A percentile compares a stretch with the other conserved stretches of the same genome.
Evolutionary conservation across 2,329 filamentous ascomycete genomes (phyloP).

Genomic region (Colletotrichum camelliae): DNA sequence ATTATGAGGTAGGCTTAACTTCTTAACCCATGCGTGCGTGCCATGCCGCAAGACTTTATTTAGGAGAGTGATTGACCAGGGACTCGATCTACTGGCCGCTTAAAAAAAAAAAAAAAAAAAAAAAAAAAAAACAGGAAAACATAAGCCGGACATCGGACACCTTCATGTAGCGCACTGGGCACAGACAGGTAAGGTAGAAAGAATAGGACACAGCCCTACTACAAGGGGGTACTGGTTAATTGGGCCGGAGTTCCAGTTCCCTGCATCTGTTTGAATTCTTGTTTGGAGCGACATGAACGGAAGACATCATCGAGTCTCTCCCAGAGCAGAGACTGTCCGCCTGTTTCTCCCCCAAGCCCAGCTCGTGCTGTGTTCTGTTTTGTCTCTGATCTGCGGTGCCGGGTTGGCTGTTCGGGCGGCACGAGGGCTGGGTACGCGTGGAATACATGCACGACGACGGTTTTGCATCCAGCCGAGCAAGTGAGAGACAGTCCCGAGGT

Average conservation of each 20-base stretch:
- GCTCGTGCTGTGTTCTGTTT: neutral
- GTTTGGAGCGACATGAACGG: neutral
- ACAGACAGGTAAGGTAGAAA: neutral
- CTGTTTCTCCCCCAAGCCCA: neutral
- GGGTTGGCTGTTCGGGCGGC: neutral
- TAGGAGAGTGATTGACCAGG: neutral
- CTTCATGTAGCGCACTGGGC: neutral
- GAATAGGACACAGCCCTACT: slow-evolving; percentile 2
- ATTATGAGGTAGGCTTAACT: neutral
- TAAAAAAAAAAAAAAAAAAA: neutral
- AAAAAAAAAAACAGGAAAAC: neutral
- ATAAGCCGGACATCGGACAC: neutral
- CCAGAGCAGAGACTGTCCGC: neutral
- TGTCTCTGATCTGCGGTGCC: neutral
- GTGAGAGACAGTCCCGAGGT: neutral
- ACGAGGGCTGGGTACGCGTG: neutral
- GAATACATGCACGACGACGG: neutral
- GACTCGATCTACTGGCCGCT: neutral
- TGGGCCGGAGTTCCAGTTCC: neutral
- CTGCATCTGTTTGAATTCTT: neutral
- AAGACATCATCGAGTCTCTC: neutral
- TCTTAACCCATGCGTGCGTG: neutral
- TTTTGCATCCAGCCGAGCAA: neutral
- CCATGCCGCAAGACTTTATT: neutral
- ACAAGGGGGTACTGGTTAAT: neutral